Percentiles rank a stretch among this genome's conserved stretches.
Evolutionary conservation across 1,139 yeast genomes (phyloP).

Genomic region (Hansenula lynferdii): DNA sequence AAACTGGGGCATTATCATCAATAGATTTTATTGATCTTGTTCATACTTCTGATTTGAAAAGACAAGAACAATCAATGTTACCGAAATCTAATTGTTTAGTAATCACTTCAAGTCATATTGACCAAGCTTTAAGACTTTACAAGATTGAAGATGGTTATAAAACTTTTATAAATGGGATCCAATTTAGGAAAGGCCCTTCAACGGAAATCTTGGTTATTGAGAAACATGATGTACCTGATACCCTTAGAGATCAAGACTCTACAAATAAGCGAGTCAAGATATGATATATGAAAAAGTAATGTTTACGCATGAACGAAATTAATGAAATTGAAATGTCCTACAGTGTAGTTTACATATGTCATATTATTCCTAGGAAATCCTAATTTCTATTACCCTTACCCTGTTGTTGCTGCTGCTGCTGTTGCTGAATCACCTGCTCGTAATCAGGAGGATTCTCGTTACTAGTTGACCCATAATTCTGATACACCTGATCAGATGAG

Average conservation of each 20-base stretch:
- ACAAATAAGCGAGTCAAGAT: neutral
- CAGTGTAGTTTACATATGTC: no score
- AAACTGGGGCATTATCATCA: constrained; percentile 19
- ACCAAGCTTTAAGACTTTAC: neutral
- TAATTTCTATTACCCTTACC: neutral
- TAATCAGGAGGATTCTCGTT: constrained; percentile 15
- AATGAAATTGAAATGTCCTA: no score
- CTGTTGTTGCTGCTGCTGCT: neutral
- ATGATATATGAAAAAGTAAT: no score
- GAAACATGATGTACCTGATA: neutral
- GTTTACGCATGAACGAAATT: no score
- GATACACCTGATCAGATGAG: constrained; percentile 2
- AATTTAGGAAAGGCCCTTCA: neutral
- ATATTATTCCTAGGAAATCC: no score
- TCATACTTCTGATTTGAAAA: neutral
- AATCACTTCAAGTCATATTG: neutral
- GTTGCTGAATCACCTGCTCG: constrained; percentile 2
- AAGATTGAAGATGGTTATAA: constrained; percentile 1
- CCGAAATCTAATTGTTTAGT: neutral
- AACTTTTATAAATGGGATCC: neutral
- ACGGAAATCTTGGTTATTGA: constrained; percentile 1
- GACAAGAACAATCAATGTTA: neutral
- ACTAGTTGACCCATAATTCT: constrained; percentile 9
- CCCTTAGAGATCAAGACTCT: neutral
- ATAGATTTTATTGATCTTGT: constrained; percentile 2